These are phyloP conservation scores for Pythium phragmitis DNA, from an alignment of 352 stramenopile genomes.

Conservation along the genomic window DNA sequence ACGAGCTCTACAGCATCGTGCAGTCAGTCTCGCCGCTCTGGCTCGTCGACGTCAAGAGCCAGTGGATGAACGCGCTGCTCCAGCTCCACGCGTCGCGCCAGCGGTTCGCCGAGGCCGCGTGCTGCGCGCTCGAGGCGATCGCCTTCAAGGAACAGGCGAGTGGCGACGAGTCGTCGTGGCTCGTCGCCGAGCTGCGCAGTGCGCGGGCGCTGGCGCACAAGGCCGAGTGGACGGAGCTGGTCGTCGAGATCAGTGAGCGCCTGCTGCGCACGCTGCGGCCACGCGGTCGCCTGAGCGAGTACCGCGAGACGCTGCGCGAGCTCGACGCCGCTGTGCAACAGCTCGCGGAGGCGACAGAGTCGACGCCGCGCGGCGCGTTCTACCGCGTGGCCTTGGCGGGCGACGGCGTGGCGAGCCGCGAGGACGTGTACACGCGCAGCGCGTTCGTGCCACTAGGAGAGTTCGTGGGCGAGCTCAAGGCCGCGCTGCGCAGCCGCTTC, in stretches of 20 bases:
- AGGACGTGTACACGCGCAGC: conserved; percentile 78
- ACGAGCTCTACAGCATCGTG: conserved; percentile 47
- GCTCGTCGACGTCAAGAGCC: conserved; percentile 55
- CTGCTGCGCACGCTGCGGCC: conserved; percentile 42
- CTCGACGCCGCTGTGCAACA: conserved; percentile 37
- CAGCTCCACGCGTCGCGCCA: conserved; percentile 44
- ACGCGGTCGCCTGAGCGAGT: conserved; percentile 38
- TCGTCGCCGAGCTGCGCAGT: conserved; percentile 39
- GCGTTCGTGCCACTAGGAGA: conserved; percentile 67
- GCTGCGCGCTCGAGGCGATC: conserved; percentile 55
- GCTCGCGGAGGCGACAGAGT: conserved; percentile 17
- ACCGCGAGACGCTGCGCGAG: conserved; percentile 46
- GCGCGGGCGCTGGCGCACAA: conserved; percentile 41
- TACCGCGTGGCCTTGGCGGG: conserved; percentile 58
- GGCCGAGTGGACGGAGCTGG: conserved; percentile 49
- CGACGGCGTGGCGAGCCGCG: conserved; percentile 42
- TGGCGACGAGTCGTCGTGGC: conserved; percentile 19
- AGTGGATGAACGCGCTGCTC: conserved; percentile 60
- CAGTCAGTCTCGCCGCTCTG: conserved; percentile 55
- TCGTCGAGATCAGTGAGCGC: conserved; percentile 56
- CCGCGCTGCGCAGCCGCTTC: conserved; percentile 50
- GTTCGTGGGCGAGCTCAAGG: conserved; percentile 64
- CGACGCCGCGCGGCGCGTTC: conserved; percentile 32
- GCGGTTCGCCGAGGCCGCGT: conserved; percentile 55
- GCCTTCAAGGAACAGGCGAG: conserved; percentile 28